phyloP scores from a whole-genome alignment of 2,329 filamentous ascomycete genomes.

The Claviceps africana region DNA sequence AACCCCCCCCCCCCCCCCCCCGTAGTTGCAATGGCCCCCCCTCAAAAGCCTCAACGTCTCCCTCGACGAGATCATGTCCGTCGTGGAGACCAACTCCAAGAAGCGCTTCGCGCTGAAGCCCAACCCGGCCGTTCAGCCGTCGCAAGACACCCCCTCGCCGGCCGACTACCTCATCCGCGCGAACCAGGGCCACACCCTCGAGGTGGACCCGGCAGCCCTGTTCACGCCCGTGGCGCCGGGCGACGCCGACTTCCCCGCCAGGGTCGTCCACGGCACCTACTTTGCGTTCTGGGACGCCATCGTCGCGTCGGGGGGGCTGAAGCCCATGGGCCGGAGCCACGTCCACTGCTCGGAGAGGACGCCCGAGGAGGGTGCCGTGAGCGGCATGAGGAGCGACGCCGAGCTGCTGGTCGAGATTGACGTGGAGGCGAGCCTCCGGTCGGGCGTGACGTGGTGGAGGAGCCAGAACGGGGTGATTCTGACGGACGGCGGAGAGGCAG shows the following conservation, averaged over 20 bases:
- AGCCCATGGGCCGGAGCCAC: conserved; percentile 71
- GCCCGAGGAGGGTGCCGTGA: conserved; percentile 50
- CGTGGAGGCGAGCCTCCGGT: conserved; percentile 48
- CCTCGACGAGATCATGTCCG: conserved; percentile 54
- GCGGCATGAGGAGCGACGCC: conserved; percentile 66
- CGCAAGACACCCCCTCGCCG: conserved; percentile 30
- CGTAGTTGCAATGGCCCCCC: conserved; percentile 38
- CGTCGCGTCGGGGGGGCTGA: conserved; percentile 60
- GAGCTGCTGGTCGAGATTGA: conserved; percentile 70
- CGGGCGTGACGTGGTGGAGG: conserved; percentile 56
- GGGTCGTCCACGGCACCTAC: conserved; percentile 80
- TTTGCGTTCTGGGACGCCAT: conserved; percentile 68
- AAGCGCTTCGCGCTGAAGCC: conserved; percentile 74
- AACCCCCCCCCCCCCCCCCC: conserved; percentile 1
- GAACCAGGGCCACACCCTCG: conserved; percentile 86
- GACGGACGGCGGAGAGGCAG: conserved; percentile 43
- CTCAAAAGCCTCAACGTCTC: conserved; percentile 59
- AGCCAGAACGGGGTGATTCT: conserved; percentile 69
- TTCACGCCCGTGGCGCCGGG: conserved; percentile 53
- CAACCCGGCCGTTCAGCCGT: conserved; percentile 15
- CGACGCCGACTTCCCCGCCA: conserved; percentile 42
- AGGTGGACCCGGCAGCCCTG: conserved; percentile 54
- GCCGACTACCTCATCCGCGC: conserved; percentile 76
- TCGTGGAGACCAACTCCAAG: conserved; percentile 70
- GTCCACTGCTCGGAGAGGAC: conserved; percentile 63